Evolutionary conservation across 2,329 filamentous ascomycete species (phyloP).

Genomic region (Penicillium sp.): DNA sequence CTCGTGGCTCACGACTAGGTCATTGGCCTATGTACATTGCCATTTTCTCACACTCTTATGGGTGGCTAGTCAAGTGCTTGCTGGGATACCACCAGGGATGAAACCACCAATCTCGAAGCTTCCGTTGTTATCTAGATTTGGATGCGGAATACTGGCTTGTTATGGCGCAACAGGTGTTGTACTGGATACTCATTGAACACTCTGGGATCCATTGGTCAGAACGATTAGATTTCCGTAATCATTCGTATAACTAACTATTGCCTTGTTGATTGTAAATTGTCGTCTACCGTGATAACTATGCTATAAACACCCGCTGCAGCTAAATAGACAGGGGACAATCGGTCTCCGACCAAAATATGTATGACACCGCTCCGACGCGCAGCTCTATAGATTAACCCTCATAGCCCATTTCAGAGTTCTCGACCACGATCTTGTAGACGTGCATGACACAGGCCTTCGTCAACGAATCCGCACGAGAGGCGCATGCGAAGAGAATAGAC

Average conservation of each 20-base stretch:
- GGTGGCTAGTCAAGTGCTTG: background rate
- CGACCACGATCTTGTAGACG: background rate
- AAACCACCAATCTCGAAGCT: background rate
- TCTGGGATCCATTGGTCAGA: background rate
- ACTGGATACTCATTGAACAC: background rate
- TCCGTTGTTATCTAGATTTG: background rate
- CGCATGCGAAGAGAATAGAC: background rate
- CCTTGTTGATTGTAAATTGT: background rate
- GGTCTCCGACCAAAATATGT: background rate
- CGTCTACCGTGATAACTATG: background rate
- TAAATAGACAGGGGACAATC: background rate
- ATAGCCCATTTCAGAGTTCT: no score
- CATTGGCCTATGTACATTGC: background rate
- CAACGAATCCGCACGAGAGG: background rate
- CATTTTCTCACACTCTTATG: background rate
- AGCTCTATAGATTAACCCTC: background rate
- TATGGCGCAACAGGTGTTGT: background rate
- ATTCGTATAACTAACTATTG: background rate
- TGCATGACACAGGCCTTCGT: background rate
- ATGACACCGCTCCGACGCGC: background rate
- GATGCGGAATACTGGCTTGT: background rate
- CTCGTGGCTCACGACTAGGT: background rate
- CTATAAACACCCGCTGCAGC: background rate
- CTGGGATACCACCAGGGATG: no score
- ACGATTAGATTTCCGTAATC: background rate